Conservation (phyloP, 495 filamentous ascomycete genomes). For the Niebla homalea region DNA sequence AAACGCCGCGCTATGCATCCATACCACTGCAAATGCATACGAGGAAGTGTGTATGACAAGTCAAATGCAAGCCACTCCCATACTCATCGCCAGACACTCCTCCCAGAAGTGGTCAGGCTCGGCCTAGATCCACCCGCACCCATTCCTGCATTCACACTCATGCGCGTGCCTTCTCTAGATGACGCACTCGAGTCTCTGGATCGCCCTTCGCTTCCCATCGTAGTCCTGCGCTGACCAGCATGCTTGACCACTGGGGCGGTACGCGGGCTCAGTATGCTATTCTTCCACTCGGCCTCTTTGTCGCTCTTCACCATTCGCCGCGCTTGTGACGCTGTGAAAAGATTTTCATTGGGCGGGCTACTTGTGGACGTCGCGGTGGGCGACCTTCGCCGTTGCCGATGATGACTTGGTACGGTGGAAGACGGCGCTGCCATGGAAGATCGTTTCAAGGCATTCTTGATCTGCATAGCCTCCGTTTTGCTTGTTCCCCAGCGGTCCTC, state of each 20-base stretch:
- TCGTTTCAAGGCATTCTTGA: constrained; percentile 51
- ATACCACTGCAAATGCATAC: background rate
- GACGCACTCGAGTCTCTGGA: constrained; percentile 31
- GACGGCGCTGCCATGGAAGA: constrained; percentile 24
- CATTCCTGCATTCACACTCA: constrained; percentile 24
- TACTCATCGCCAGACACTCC: constrained; percentile 16
- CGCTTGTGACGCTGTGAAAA: constrained; percentile 59
- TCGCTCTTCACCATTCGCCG: constrained; percentile 58
- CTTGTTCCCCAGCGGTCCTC: constrained; percentile 28
- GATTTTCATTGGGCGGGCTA: constrained; percentile 44
- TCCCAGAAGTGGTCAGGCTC: constrained; percentile 14
- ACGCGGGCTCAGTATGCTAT: constrained; percentile 50
- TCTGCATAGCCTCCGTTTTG: constrained; percentile 44
- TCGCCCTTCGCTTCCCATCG: constrained; percentile 34
- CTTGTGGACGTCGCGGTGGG: constrained; percentile 41
- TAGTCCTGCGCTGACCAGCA: constrained; percentile 35
- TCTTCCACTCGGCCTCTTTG: constrained; percentile 41
- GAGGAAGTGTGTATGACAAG: background rate
- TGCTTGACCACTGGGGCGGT: constrained; percentile 53
- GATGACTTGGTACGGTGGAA: constrained; percentile 25
- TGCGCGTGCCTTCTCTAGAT: constrained; percentile 31
- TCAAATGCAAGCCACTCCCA: background rate
- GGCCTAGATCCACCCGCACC: constrained; percentile 11
- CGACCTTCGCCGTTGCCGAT: constrained; percentile 47
- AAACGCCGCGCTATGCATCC: background rate